phyloP scores from a whole-genome alignment of 192 early-diverging fungal genomes.

The Pecoramyces ruminantium region DNA sequence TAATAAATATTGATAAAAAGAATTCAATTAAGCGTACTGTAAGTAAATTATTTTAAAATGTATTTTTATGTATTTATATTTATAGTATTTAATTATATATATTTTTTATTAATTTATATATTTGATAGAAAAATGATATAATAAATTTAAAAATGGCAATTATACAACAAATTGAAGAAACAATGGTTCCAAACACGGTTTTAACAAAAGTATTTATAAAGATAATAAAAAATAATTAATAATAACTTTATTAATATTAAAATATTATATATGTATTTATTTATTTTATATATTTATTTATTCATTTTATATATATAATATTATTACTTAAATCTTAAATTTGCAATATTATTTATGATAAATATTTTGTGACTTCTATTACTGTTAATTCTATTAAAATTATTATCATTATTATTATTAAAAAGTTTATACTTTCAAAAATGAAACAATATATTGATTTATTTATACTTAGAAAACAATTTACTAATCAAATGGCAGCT shows the following conservation, averaged over 20 bases:
- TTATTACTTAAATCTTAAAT: too few species aligned
- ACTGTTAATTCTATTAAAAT: too few species aligned
- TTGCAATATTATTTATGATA: too few species aligned
- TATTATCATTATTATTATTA: too few species aligned
- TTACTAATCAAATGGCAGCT: conserved; percentile 75
- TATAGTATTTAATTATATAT: background rate
- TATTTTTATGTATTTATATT: background rate
- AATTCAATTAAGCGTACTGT: conserved; percentile 28
- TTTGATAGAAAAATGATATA: conserved; percentile 38
- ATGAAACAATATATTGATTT: conserved; percentile 71
- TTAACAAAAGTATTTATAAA: conserved; percentile 45
- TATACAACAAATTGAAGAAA: conserved; percentile 67
- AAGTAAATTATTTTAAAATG: conserved; percentile 1
- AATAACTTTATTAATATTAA: background rate
- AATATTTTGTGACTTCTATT: too few species aligned
- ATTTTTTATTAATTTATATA: conserved; percentile 2
- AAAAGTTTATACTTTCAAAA: conserved; percentile 55
- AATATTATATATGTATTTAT: background rate
- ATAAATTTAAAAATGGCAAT: conserved; percentile 69
- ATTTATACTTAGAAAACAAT: conserved; percentile 89
- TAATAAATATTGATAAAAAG: conserved; percentile 12
- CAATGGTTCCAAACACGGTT: conserved; percentile 71
- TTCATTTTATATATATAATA: too few species aligned
- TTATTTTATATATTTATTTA: background rate
- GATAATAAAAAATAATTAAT: too few species aligned